Conservation (phyloP, 176 grass and related monocot species). For the Oryza officinalis region DNA sequence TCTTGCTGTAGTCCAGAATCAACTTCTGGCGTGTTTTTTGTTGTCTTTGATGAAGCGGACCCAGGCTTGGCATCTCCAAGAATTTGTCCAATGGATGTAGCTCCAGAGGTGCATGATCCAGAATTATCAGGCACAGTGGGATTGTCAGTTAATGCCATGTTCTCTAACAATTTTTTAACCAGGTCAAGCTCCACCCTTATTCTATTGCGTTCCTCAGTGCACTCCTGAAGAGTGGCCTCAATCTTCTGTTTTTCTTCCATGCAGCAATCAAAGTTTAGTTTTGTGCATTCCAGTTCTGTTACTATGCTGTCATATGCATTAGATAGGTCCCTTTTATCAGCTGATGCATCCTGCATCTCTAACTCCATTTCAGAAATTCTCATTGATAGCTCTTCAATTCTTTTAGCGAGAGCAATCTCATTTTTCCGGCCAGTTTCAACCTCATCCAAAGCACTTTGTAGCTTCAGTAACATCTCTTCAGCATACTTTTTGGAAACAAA, state of each 20-base stretch:
- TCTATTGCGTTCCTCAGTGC: constrained; percentile 76
- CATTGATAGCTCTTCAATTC: constrained; percentile 85
- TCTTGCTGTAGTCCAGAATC: constrained; percentile 33
- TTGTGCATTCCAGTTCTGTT: constrained; percentile 81
- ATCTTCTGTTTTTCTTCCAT: constrained; percentile 89
- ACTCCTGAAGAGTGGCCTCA: constrained; percentile 74
- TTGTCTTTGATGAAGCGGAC: constrained; percentile 24
- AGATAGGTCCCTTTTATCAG: constrained; percentile 85
- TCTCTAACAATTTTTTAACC: constrained; percentile 83
- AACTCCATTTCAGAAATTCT: constrained; percentile 75
- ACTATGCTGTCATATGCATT: constrained; percentile 81
- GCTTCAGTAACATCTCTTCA: constrained; percentile 97
- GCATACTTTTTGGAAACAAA: constrained; percentile 84
- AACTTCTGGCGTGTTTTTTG: constrained; percentile 17
- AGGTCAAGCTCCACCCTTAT: constrained; percentile 81
- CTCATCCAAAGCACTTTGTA: constrained; percentile 93
- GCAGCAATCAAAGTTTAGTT: constrained; percentile 84
- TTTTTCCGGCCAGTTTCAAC: constrained; percentile 86
- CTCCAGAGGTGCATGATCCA: constrained; percentile 43
- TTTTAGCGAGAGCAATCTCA: constrained; percentile 87
- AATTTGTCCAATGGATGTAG: constrained; percentile 57
- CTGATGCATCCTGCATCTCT: constrained; percentile 67
- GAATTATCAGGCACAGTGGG: constrained; percentile 25
- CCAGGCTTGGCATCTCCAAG: constrained; percentile 46
- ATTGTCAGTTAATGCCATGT: constrained; percentile 64